Conservation (phyloP, 2,329 filamentous ascomycete species). For the Fusarium fujikuroi region DNA sequence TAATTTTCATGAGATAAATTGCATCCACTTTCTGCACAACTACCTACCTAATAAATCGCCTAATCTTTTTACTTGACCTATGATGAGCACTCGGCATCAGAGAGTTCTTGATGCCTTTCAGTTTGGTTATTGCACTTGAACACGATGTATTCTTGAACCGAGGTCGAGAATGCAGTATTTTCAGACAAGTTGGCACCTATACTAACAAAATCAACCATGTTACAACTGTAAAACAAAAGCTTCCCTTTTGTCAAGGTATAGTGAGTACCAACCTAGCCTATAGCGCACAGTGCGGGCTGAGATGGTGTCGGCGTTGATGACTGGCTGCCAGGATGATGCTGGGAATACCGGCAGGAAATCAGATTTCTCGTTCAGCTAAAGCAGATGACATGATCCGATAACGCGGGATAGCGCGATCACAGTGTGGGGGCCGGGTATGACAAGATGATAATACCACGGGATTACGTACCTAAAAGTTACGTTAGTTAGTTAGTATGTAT, state of each 20-base stretch:
- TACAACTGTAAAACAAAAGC: not conserved
- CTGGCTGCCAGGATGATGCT: conserved; percentile 28
- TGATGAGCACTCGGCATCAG: not conserved
- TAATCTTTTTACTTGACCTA: not conserved
- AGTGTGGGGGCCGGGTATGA: conserved; percentile 34
- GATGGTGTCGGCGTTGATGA: not conserved
- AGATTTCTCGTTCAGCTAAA: conserved; percentile 10
- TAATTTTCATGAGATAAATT: not conserved
- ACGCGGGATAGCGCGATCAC: conserved; percentile 40
- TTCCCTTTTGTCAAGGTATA: not conserved
- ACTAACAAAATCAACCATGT: not conserved
- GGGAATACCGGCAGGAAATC: not conserved
- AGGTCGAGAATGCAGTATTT: not conserved
- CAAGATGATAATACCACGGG: not conserved
- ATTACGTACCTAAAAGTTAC: not conserved
- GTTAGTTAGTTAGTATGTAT: not conserved
- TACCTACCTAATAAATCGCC: not conserved
- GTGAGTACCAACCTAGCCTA: not conserved
- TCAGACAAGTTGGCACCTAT: not conserved
- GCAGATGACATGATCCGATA: conserved; percentile 27
- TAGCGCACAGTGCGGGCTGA: conserved; percentile 9
- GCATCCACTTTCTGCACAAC: not conserved
- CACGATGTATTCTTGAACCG: not conserved
- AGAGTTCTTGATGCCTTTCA: not conserved
- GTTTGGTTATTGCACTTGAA: not conserved